Percentiles rank a stretch among this genome's conserved stretches.
phyloP scores from a whole-genome alignment of 352 stramenopile genomes.

The Globisporangium megalacanthum region DNA sequence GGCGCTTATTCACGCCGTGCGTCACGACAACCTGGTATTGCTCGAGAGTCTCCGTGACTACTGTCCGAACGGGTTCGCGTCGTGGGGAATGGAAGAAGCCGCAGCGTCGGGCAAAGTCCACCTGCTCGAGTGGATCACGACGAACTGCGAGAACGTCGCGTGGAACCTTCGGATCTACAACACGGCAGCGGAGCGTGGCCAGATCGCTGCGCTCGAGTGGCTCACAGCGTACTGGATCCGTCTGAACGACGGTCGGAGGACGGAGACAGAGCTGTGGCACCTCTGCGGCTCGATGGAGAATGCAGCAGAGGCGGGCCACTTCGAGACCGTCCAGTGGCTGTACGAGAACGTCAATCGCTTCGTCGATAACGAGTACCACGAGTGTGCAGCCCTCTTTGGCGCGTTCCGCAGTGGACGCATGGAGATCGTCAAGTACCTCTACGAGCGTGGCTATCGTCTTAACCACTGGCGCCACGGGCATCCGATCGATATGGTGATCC shows the following conservation, averaged over 20 bases:
- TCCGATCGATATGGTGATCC: neutral
- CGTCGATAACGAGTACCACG: neutral
- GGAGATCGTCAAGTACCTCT: neutral
- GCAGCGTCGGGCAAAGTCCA: neutral
- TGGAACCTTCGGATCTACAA: neutral
- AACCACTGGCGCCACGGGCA: neutral
- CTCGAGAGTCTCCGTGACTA: conserved; percentile 1
- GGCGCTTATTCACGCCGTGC: neutral
- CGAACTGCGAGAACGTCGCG: neutral
- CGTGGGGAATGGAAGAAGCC: conserved; percentile 1
- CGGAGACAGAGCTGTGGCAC: neutral
- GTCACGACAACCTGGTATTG: neutral
- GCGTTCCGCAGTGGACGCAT: neutral
- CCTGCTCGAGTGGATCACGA: conserved; percentile 1
- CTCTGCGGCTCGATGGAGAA: neutral
- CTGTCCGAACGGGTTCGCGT: neutral
- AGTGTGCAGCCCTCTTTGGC: neutral
- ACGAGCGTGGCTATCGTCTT: neutral
- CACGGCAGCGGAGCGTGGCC: neutral
- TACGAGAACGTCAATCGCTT: conserved; percentile 4
- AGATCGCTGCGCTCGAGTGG: neutral
- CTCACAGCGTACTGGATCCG: neutral
- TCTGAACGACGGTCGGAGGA: neutral
- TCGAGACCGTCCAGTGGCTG: conserved; percentile 3
- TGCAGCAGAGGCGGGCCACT: neutral